Evolutionary conservation across 1,284 basidiomycete species (phyloP).

Genomic region (Moesziomyces sp.): DNA sequence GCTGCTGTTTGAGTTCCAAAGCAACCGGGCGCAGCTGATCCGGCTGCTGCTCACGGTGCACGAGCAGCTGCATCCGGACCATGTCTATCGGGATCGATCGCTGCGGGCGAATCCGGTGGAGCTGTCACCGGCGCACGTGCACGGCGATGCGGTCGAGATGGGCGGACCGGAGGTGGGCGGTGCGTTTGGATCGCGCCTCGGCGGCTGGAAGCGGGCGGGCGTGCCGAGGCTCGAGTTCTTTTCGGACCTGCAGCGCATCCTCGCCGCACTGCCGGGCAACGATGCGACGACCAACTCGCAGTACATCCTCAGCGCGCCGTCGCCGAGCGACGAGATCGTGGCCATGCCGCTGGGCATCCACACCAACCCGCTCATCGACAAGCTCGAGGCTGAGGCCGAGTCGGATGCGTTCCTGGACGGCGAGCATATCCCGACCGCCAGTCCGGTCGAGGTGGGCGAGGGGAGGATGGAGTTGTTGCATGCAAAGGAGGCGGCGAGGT

Average conservation of each 20-base stretch:
- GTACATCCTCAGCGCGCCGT: conserved; percentile 26
- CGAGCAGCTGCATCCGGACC: conserved; percentile 46
- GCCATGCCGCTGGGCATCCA: conserved; percentile 38
- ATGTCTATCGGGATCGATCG: conserved; percentile 41
- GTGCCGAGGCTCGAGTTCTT: conserved; percentile 50
- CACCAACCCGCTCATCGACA: conserved; percentile 23
- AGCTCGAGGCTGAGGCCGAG: conserved; percentile 36
- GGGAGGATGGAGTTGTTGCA: neutral
- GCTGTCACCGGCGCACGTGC: conserved; percentile 40
- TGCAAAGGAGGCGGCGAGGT: neutral
- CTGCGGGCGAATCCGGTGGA: conserved; percentile 36
- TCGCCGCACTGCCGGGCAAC: conserved; percentile 38
- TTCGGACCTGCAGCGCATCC: conserved; percentile 34
- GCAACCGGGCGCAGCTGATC: conserved; percentile 46
- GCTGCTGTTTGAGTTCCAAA: conserved; percentile 58
- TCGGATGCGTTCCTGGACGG: conserved; percentile 23
- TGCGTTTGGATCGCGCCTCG: conserved; percentile 34
- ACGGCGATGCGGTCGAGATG: conserved; percentile 38
- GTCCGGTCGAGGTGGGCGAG: neutral
- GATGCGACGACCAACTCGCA: conserved; percentile 28
- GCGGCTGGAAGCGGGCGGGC: conserved; percentile 42
- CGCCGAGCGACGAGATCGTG: conserved; percentile 14
- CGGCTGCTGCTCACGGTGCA: conserved; percentile 50
- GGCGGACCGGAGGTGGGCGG: conserved; percentile 22
- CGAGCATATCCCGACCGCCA: conserved; percentile 15